Conservation (phyloP, 202 grass and related monocot genomes). For the Saccharum hybrid region DNA sequence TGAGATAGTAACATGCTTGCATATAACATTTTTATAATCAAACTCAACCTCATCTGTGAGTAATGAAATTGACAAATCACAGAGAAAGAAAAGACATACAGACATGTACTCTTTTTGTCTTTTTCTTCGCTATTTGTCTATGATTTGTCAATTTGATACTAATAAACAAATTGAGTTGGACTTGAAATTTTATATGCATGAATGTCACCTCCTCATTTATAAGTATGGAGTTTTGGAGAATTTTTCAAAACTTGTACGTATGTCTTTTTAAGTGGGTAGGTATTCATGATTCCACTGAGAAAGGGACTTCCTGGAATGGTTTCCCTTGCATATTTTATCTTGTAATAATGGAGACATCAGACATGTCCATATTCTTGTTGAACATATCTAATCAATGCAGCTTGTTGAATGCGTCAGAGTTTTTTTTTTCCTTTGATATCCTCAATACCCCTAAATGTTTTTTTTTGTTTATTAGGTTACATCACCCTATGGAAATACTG, state of each 20-base stretch:
- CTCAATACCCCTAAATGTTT: not conserved
- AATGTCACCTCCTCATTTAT: not conserved
- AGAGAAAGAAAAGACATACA: not conserved
- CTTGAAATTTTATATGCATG: not conserved
- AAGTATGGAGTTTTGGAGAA: not conserved
- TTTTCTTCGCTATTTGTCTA: not conserved
- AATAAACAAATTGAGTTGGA: not conserved
- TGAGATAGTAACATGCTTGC: not conserved
- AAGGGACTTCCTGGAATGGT: not conserved
- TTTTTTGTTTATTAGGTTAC: constrained; percentile 72
- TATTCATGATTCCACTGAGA: not conserved
- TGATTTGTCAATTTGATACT: not conserved
- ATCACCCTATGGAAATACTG: constrained; percentile 89
- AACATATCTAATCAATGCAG: not conserved
- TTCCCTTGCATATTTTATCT: not conserved
- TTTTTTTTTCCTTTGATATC: not conserved
- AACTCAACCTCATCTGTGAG: not conserved
- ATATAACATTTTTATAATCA: not conserved
- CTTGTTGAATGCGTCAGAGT: not conserved
- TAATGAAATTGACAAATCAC: constrained; percentile 3
- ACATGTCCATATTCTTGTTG: constrained; percentile 17
- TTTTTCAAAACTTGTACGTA: not conserved
- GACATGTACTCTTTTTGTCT: not conserved
- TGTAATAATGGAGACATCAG: not conserved
- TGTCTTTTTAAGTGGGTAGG: not conserved